Conservation (phyloP, 768 basidiomycete genomes). For the Gloeostereum incarnatum region DNA sequence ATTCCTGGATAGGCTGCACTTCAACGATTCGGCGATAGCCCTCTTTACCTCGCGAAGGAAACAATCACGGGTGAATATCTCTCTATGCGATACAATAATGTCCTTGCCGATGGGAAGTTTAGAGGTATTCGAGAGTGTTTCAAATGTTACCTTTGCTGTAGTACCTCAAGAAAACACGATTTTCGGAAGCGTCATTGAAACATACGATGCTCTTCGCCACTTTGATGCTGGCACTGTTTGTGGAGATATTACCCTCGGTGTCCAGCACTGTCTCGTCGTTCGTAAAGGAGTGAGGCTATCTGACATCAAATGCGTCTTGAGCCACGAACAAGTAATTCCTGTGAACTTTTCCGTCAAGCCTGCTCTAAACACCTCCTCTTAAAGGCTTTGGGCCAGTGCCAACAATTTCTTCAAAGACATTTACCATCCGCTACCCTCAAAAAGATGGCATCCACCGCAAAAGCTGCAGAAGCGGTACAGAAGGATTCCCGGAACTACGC, state of each 20-base stretch:
- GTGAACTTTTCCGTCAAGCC: not conserved
- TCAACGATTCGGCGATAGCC: constrained; percentile 33
- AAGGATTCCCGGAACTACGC: constrained; percentile 40
- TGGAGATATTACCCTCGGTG: constrained; percentile 48
- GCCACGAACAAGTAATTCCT: constrained; percentile 66
- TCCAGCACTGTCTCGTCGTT: constrained; percentile 66
- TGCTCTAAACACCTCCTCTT: constrained; percentile 3
- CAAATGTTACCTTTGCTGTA: constrained; percentile 44
- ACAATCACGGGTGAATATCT: constrained; percentile 27
- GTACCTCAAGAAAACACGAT: constrained; percentile 78
- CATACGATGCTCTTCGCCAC: constrained; percentile 55
- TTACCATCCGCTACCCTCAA: constrained; percentile 44
- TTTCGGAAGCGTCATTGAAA: constrained; percentile 66
- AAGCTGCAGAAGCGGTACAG: constrained; percentile 47
- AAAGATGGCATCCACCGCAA: constrained; percentile 64
- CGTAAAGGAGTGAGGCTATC: constrained; percentile 44
- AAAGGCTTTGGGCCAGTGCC: constrained; percentile 81
- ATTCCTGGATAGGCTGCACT: constrained; percentile 35
- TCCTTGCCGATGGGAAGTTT: constrained; percentile 1
- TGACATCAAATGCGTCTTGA: constrained; percentile 52
- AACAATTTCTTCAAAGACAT: constrained; percentile 41
- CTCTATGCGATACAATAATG: not conserved
- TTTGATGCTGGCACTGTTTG: constrained; percentile 40
- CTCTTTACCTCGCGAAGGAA: constrained; percentile 28
- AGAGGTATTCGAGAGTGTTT: constrained; percentile 56